Percentiles rank a stretch among this genome's conserved stretches.
These are phyloP conservation scores for Moesziomyces sp. DNA, from an alignment of 1,284 basidiomycete genomes.

Conservation along the genomic window DNA sequence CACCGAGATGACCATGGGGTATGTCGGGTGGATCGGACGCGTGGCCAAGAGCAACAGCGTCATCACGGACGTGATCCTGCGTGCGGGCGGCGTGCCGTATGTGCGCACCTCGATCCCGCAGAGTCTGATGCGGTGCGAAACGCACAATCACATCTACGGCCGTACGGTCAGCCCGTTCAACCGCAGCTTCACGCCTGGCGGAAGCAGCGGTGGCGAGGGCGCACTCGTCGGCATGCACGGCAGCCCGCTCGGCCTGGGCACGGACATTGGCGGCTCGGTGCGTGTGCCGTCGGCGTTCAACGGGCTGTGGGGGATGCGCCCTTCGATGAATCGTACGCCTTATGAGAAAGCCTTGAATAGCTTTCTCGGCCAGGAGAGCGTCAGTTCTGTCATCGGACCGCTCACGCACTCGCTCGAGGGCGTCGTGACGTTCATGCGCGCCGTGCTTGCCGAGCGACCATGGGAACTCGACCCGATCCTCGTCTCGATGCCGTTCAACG, in stretches of 20 bases:
- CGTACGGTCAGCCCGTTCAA: constrained; percentile 79
- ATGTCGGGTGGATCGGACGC: constrained; percentile 71
- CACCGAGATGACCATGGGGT: constrained; percentile 79
- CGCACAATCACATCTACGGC: constrained; percentile 83
- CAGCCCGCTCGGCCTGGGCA: constrained; percentile 80
- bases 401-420: constrained; percentile 74
- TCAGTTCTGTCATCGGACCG: constrained; percentile 79
- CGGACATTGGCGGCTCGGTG: constrained; percentile 74
- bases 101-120: constrained; percentile 83
- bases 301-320: constrained; percentile 83
- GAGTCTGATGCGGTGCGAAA: constrained; percentile 87
- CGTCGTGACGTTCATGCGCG: constrained; percentile 76
- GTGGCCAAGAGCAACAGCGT: constrained; percentile 10
- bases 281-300: constrained; percentile 84
- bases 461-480: constrained; percentile 74
- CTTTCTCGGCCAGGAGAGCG: constrained; percentile 74
- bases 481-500: constrained; percentile 44
- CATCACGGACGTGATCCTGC: constrained; percentile 72
- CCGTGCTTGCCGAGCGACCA: constrained; percentile 73
- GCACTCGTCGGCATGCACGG: constrained; percentile 81
- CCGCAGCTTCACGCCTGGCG: constrained; percentile 76
- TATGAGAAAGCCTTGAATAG: constrained; percentile 72
- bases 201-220: constrained; percentile 82
- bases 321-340: constrained; percentile 78
- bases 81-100: constrained; percentile 80